Evolutionary conservation across 176 grass and related monocot species (phyloP).

Genomic region (Luzula sylvatica): DNA sequence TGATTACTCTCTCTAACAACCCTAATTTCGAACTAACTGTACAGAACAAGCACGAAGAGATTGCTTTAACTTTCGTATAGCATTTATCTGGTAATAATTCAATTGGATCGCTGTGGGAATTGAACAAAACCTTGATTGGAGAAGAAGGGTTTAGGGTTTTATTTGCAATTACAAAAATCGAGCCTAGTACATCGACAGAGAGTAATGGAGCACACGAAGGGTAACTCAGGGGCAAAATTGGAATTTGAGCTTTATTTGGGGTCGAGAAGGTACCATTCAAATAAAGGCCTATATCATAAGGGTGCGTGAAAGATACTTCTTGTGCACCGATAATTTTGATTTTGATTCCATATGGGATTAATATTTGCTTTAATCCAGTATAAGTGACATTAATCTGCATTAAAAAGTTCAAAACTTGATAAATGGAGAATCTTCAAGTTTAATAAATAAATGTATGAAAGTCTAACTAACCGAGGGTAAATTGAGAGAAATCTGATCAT

Average conservation of each 20-base stretch:
- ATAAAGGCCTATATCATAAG: conserved; percentile 76
- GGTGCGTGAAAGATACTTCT: conserved; percentile 46
- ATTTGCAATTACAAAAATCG: conserved; percentile 36
- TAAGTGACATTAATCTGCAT: conserved; percentile 31
- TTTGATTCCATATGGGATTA: conserved; percentile 42
- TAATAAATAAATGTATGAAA: no score
- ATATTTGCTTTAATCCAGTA: conserved; percentile 53
- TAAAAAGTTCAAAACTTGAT: conserved; percentile 1
- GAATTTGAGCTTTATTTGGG: conserved; percentile 20
- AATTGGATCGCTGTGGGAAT: conserved; percentile 31
- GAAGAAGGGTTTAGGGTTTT: conserved; percentile 22
- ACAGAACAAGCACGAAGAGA: conserved; percentile 56
- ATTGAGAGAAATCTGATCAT: conserved; percentile 41
- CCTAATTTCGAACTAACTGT: conserved; percentile 49
- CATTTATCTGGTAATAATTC: conserved; percentile 50
- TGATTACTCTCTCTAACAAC: conserved; percentile 43
- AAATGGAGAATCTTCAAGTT: no score
- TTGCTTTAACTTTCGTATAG: conserved; percentile 28
- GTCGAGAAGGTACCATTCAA: conserved; percentile 56
- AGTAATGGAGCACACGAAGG: conserved; percentile 52
- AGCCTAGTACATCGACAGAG: conserved; percentile 43
- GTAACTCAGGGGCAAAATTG: conserved; percentile 38
- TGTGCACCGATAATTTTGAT: conserved; percentile 63
- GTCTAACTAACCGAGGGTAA: conserved; percentile 51
- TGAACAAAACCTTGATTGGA: conserved; percentile 27